Conservation (phyloP, 2,329 filamentous ascomycete species). For the Exophiala aquamarina region DNA sequence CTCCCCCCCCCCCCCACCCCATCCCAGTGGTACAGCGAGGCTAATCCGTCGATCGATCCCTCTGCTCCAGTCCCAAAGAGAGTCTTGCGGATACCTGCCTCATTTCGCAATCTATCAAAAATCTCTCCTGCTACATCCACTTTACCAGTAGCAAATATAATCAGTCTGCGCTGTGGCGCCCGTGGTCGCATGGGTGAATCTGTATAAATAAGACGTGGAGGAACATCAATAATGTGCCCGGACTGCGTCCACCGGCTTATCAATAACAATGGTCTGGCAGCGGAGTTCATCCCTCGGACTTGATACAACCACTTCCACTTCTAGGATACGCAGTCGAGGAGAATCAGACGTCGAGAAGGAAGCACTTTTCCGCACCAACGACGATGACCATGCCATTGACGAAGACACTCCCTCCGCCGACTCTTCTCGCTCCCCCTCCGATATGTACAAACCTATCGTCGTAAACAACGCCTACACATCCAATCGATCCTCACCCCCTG, state of each 20-base stretch:
- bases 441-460: slow-evolving; percentile 42
- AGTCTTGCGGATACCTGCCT: no score
- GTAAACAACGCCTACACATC: slow-evolving; percentile 34
- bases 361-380: slow-evolving; percentile 10
- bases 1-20: no score
- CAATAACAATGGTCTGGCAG: slow-evolving; percentile 27
- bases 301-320: slow-evolving; percentile 16
- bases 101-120: no score
- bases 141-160: no score
- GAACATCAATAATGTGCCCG: slow-evolving; percentile 11
- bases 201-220: no score
- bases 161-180: no score
- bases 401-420: slow-evolving; percentile 41
- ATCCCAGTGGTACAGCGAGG: no score
- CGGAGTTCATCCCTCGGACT: slow-evolving; percentile 23
- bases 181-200: no score
- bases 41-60: no score
- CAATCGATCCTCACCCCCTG: slow-evolving; percentile 32
- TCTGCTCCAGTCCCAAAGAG: no score
- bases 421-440: slow-evolving; percentile 54
- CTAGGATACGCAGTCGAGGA: slow-evolving; percentile 23
- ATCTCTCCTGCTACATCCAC: no score
- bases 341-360: slow-evolving; percentile 29
- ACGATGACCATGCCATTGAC: slow-evolving; percentile 12
- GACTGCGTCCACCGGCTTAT: slow-evolving; percentile 8